Conservation (phyloP, 495 filamentous ascomycete species). For the Xylaria flabelliformis region DNA sequence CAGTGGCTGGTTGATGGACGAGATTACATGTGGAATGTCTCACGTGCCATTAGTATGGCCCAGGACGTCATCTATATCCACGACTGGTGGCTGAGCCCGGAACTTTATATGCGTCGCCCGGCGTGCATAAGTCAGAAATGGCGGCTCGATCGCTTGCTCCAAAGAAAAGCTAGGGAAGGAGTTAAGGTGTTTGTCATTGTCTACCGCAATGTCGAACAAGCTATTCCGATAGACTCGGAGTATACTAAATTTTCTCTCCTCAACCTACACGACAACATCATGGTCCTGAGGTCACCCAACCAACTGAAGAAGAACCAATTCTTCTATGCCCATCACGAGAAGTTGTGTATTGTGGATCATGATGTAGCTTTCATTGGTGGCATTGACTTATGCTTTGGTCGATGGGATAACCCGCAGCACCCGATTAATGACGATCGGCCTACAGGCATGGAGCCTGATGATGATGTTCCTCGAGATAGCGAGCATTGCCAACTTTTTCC, state of each 20-base stretch:
- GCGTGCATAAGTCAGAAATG: slow-evolving; percentile 98
- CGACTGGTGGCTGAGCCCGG: slow-evolving; percentile 98
- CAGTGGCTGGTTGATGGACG: slow-evolving; percentile 97
- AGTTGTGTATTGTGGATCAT: slow-evolving; percentile 94
- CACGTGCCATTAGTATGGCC: slow-evolving; percentile 94
- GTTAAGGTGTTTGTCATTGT: slow-evolving; percentile 99
- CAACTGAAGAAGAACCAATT: slow-evolving; percentile 99
- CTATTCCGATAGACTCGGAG: slow-evolving; percentile 97
- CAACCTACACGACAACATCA: slow-evolving; percentile 94
- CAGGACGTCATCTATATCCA: slow-evolving; percentile 99
- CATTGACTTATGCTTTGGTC: slow-evolving; percentile 95
- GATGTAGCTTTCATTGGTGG: slow-evolving; percentile 95
- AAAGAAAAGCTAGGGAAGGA: slow-evolving; percentile 90
- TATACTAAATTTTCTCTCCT: slow-evolving; percentile 98
- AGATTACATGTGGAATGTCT: slow-evolving; percentile 99
- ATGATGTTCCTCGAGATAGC: slow-evolving; percentile 78
- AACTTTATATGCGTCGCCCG: slow-evolving; percentile 93
- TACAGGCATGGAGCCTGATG: slow-evolving; percentile 85
- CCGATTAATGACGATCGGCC: slow-evolving; percentile 89
- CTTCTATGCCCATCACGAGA: slow-evolving; percentile 99
- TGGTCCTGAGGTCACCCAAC: slow-evolving; percentile 94
- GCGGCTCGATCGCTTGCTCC: slow-evolving; percentile 92
- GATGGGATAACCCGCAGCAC: slow-evolving; percentile 97
- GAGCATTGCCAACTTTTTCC: slow-evolving; percentile 97
- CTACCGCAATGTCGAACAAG: slow-evolving; percentile 97